Percentiles rank a stretch among this genome's conserved stretches.
These are phyloP conservation scores for Zanthoxylum bungeanum DNA, from an alignment of 345 rosid species.

Conservation along the genomic window DNA sequence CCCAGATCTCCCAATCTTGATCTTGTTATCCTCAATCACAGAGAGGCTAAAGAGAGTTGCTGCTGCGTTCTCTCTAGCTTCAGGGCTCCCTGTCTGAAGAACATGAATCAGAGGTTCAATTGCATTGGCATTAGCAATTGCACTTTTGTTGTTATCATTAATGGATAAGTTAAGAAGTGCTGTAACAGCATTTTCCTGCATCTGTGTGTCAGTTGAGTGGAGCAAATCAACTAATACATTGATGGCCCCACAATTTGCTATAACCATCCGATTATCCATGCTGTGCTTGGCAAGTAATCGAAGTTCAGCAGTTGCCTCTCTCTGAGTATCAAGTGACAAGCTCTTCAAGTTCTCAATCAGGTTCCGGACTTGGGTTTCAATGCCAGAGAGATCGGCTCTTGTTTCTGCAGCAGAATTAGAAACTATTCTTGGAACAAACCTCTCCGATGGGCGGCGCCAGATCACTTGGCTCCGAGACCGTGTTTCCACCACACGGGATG, in stretches of 20 bases:
- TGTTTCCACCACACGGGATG: conserved; percentile 52
- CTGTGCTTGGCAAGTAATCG: conserved; percentile 76
- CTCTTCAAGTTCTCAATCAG: conserved; percentile 64
- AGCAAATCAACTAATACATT: conserved; percentile 57
- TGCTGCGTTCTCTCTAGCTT: conserved; percentile 89
- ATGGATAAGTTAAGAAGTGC: conserved; percentile 88
- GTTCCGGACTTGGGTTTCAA: conserved; percentile 65
- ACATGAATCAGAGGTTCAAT: conserved; percentile 77
- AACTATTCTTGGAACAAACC: conserved; percentile 66
- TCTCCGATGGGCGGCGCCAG: conserved; percentile 79
- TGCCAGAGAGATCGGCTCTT: conserved; percentile 71
- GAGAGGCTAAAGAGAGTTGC: conserved; percentile 90
- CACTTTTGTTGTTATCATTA: conserved; percentile 69
- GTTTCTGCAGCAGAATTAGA: conserved; percentile 61
- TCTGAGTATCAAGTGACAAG: conserved; percentile 54
- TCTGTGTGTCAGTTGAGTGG: conserved; percentile 45
- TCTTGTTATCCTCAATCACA: conserved; percentile 73
- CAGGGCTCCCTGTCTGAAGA: conserved; percentile 71
- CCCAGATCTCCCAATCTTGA: conserved; percentile 77
- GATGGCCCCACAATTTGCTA: conserved; percentile 76
- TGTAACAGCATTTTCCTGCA: conserved; percentile 83
- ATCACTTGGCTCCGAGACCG: conserved; percentile 55
- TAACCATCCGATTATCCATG: conserved; percentile 72
- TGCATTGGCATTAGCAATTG: conserved; percentile 70
- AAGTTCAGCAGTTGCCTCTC: conserved; percentile 54